Percentiles rank a stretch among this genome's conserved stretches.
These are phyloP conservation scores for Tricholoma terreum DNA, from an alignment of 768 basidiomycete species.

Conservation along the genomic window DNA sequence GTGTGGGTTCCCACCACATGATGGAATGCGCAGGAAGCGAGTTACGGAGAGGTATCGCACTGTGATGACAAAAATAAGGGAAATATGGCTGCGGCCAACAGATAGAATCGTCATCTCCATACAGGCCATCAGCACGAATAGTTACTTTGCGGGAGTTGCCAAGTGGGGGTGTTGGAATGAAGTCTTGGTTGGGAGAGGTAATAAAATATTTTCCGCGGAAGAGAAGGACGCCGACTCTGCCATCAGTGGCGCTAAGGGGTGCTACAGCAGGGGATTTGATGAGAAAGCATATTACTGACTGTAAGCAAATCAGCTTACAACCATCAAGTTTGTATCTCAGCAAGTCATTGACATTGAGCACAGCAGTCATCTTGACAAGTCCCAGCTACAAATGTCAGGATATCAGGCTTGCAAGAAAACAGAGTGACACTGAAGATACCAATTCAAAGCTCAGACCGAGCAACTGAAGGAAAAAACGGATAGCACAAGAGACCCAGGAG, in stretches of 20 bases:
- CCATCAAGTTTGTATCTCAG: background rate
- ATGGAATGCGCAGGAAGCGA: background rate
- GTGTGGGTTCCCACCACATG: background rate
- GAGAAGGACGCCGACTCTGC: background rate
- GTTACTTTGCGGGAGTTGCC: background rate
- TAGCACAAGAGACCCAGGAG: background rate
- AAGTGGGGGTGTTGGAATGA: background rate
- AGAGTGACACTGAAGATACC: background rate
- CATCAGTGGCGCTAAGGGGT: background rate
- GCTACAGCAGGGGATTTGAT: background rate
- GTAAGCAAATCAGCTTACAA: background rate
- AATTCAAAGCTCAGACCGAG: background rate
- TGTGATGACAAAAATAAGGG: background rate
- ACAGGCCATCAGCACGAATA: background rate
- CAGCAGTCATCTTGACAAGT: background rate
- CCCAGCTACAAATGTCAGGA: background rate
- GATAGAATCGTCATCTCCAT: background rate
- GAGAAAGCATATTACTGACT: background rate
- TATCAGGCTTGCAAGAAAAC: background rate
- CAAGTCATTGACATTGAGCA: background rate
- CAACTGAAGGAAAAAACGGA: background rate
- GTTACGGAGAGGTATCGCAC: background rate
- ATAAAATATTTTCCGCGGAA: background rate
- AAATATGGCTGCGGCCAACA: background rate
- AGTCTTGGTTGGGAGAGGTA: background rate